phyloP scores from a whole-genome alignment of 768 basidiomycete species.

The Pleurotus tuber-regium region DNA sequence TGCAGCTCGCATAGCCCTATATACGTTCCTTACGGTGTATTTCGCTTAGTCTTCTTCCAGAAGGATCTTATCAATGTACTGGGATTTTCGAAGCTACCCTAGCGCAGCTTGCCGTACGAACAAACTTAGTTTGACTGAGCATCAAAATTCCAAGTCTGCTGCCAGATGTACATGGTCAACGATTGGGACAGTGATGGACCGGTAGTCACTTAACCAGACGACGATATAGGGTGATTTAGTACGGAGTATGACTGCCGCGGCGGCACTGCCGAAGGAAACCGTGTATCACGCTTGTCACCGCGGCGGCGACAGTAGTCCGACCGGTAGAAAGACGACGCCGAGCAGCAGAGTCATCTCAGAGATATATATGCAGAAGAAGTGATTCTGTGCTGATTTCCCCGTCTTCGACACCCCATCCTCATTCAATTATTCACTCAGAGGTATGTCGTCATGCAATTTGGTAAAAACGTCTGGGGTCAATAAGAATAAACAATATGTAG shows the following conservation, averaged over 20 bases:
- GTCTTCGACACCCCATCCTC: not conserved
- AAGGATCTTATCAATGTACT: slow-evolving; percentile 1
- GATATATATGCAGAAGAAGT: slow-evolving; percentile 1
- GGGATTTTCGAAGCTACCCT: slow-evolving; percentile 1
- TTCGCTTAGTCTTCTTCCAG: slow-evolving; percentile 2
- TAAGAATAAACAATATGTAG: slow-evolving; percentile 5
- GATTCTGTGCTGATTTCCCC: not conserved
- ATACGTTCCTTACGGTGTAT: too few species aligned
- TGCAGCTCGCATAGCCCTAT: too few species aligned
- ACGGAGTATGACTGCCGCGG: not conserved
- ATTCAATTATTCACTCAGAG: not conserved
- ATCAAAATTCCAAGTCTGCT: not conserved
- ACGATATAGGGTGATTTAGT: not conserved
- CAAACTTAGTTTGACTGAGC: slow-evolving; percentile 8
- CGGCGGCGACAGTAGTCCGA: slow-evolving; percentile 9
- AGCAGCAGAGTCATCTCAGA: not conserved
- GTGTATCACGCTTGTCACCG: slow-evolving; percentile 5
- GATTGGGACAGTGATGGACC: too few species aligned
- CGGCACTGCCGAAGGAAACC: not conserved
- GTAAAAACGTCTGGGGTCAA: not conserved
- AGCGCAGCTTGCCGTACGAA: not conserved
- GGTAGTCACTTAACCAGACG: too few species aligned
- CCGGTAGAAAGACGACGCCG: slow-evolving; percentile 5
- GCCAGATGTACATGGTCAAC: not conserved
- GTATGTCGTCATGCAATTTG: slow-evolving; percentile 10